phyloP scores from a whole-genome alignment of 768 basidiomycete species.

The Mycena alexandri region DNA sequence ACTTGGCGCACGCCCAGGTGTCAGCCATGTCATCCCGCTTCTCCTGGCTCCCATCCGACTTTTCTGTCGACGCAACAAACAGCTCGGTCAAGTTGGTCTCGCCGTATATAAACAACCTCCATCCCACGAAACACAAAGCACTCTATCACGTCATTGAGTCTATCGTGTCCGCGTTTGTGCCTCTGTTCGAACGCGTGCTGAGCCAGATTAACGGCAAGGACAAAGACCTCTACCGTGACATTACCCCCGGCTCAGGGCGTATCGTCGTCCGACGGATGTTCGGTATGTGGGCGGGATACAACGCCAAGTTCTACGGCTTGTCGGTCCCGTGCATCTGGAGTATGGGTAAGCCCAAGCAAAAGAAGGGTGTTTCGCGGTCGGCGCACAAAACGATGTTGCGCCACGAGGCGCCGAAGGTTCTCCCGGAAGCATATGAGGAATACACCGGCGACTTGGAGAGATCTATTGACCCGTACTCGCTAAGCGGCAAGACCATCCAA shows the following conservation, averaged over 20 bases:
- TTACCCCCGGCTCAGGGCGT: slow-evolving; percentile 27
- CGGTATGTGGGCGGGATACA: slow-evolving; percentile 13
- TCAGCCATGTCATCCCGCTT: no score
- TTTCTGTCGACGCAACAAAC: slow-evolving; percentile 33
- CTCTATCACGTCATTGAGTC: slow-evolving; percentile 40
- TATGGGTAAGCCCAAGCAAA: background rate
- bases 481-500: slow-evolving; percentile 42
- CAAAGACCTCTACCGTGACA: slow-evolving; percentile 24
- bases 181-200: slow-evolving; percentile 44
- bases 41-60: slow-evolving; percentile 47
- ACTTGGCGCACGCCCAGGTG: no score
- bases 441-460: slow-evolving; percentile 25
- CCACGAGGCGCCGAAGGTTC: background rate
- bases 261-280: slow-evolving; percentile 3
- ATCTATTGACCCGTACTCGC: slow-evolving; percentile 20
- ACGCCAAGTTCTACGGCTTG: background rate
- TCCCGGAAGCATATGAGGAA: slow-evolving; percentile 22
- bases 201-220: slow-evolving; percentile 33
- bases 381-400: background rate
- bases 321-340: slow-evolving; percentile 27
- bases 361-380: background rate
- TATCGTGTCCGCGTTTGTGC: slow-evolving; percentile 37
- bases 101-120: slow-evolving; percentile 46
- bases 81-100: slow-evolving; percentile 37
- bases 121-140: slow-evolving; percentile 31